A percentile compares a stretch with the other conserved stretches of the same genome.
These are phyloP conservation scores for Stephanodiscus triporus DNA, from an alignment of 108 stramenopile species.

Conservation along the genomic window DNA sequence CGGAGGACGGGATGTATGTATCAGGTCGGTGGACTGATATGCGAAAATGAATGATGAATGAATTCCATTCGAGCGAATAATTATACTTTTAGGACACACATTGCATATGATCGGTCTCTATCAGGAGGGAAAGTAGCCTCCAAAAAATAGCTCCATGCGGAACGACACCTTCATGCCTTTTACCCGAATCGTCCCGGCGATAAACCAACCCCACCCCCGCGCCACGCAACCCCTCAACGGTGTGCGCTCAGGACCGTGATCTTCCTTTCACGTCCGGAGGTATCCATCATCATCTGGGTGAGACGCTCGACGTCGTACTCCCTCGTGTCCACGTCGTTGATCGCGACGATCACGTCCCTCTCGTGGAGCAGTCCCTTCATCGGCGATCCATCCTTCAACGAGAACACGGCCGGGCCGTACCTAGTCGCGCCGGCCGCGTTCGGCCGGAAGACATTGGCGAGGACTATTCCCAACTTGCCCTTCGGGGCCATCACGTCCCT, in stretches of 20 bases:
- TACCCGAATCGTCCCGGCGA: too few species aligned
- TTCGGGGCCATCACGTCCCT: conserved; percentile 60
- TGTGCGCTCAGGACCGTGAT: conserved; percentile 66
- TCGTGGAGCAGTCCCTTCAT: conserved; percentile 75
- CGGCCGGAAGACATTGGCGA: conserved; percentile 54
- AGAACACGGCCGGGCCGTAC: conserved; percentile 50
- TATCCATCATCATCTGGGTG: conserved; percentile 74
- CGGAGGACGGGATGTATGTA: neutral
- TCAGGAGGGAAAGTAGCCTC: too few species aligned
- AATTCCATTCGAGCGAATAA: too few species aligned
- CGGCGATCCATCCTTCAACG: conserved; percentile 64
- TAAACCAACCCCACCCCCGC: too few species aligned
- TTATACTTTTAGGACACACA: too few species aligned
- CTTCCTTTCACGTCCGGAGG: conserved; percentile 59
- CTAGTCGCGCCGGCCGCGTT: neutral
- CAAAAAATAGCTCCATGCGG: neutral
- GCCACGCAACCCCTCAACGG: too few species aligned
- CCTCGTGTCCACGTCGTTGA: conserved; percentile 78
- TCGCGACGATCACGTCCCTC: conserved; percentile 79
- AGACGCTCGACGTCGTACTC: conserved; percentile 73
- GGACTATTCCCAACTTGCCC: conserved; percentile 77
- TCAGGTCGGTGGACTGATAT: too few species aligned
- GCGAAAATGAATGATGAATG: too few species aligned
- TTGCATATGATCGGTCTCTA: too few species aligned
- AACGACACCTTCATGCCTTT: too few species aligned